Percentiles rank a stretch among this genome's conserved stretches.
Conservation (phyloP, 2,329 filamentous ascomycete species). For the Pestalotiopsis sp. region DNA sequence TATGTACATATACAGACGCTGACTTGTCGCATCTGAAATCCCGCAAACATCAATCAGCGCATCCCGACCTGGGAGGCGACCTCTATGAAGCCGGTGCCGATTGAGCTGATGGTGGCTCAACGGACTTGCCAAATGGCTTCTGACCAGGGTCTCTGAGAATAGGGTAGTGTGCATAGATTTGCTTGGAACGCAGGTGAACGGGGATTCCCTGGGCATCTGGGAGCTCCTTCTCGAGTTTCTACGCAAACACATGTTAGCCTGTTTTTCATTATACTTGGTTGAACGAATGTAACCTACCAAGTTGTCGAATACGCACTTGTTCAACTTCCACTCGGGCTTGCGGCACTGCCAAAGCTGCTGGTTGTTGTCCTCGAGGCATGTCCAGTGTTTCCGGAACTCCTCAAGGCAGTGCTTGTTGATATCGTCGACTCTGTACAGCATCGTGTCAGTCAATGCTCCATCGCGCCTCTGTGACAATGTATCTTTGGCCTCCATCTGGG, state of each 20-base stretch:
- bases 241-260: constrained; percentile 4
- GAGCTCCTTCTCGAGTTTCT: constrained; percentile 83
- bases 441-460: constrained; percentile 2
- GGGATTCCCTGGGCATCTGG: constrained; percentile 74
- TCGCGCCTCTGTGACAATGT: constrained; percentile 15
- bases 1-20: not conserved
- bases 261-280: not conserved
- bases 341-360: constrained; percentile 97
- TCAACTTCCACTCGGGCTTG: constrained; percentile 83
- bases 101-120: constrained; percentile 32
- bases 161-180: constrained; percentile 62
- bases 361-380: constrained; percentile 96
- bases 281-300: constrained; percentile 63
- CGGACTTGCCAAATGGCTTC: constrained; percentile 29
- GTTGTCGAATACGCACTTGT: constrained; percentile 95
- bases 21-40: not conserved
- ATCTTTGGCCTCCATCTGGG: not conserved
- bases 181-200: constrained; percentile 71
- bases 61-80: not conserved
- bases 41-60: not conserved
- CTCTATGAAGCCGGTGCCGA: constrained; percentile 11
- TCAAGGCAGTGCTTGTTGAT: constrained; percentile 93
- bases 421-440: constrained; percentile 75
- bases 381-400: constrained; percentile 92
- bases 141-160: constrained; percentile 36